phyloP scores from a whole-genome alignment of 495 filamentous ascomycete genomes.

The Pyronema omphalodes region DNA sequence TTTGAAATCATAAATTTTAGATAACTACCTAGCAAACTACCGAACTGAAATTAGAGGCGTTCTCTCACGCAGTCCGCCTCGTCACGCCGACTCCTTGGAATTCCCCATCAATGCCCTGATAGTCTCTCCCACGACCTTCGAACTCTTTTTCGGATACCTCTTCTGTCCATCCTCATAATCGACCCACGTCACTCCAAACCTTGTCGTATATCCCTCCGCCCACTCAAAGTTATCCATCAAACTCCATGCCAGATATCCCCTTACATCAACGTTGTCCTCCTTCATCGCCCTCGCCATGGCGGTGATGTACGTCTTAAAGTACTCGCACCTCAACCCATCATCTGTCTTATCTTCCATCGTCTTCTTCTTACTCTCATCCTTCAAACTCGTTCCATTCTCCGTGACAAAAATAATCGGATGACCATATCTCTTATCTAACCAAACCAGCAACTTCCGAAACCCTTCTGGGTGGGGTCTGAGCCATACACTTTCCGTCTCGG shows the following conservation, averaged over 20 bases:
- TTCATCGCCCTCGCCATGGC: conserved; percentile 29
- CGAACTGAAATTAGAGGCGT: not conserved
- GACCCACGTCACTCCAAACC: conserved; percentile 30
- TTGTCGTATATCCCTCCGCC: conserved; percentile 32
- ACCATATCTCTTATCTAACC: conserved; percentile 29
- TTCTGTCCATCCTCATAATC: conserved; percentile 32
- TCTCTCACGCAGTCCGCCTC: not conserved
- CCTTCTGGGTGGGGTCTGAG: conserved; percentile 28
- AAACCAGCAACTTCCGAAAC: conserved; percentile 31
- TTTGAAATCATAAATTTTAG: too few species aligned
- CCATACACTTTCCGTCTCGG: conserved; percentile 33
- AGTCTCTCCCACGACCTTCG: conserved; percentile 28
- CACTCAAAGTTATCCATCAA: conserved; percentile 31
- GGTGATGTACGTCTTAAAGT: conserved; percentile 31
- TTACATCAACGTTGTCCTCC: conserved; percentile 30
- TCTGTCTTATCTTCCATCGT: conserved; percentile 22
- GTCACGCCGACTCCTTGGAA: not conserved
- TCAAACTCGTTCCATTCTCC: conserved; percentile 33
- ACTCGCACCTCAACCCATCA: conserved; percentile 30
- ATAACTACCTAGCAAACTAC: too few species aligned
- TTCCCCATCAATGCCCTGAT: conserved; percentile 29
- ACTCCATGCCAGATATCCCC: conserved; percentile 34
- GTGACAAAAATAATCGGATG: conserved; percentile 32
- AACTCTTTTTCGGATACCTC: conserved; percentile 32
- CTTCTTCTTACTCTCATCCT: conserved; percentile 28